phyloP scores from a whole-genome alignment of 1,284 basidiomycete species.

The Sporisorium reilianum region DNA sequence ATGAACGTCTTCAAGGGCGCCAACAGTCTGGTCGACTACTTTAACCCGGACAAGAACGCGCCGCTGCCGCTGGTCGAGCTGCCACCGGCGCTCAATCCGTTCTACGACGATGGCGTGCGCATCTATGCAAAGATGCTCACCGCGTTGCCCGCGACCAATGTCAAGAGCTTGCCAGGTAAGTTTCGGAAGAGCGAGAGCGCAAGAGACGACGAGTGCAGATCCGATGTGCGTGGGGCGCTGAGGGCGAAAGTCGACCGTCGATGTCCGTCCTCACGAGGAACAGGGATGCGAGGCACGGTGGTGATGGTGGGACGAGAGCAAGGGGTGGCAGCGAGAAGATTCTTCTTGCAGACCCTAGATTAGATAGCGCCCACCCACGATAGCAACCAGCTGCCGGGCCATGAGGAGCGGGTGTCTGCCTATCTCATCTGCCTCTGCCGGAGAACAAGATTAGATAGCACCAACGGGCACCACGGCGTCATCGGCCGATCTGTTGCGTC shows the following conservation, averaged over 20 bases:
- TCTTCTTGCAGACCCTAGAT: constrained; percentile 35
- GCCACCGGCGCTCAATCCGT: constrained; percentile 46
- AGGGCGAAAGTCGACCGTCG: neutral
- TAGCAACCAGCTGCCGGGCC: neutral
- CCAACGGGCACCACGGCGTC: neutral
- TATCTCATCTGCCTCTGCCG: neutral
- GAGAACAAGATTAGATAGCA: constrained; percentile 18
- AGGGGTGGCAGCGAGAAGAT: neutral
- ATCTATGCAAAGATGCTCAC: constrained; percentile 56
- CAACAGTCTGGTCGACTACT: constrained; percentile 42
- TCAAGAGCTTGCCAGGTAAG: constrained; percentile 56
- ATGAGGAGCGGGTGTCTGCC: neutral
- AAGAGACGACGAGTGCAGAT: neutral
- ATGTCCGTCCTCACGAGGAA: neutral
- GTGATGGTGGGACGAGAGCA: neutral
- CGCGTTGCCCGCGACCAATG: constrained; percentile 47
- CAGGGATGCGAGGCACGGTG: neutral
- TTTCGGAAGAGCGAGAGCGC: neutral
- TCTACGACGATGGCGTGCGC: constrained; percentile 36
- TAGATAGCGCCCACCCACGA: constrained; percentile 16
- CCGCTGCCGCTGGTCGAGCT: constrained; percentile 49
- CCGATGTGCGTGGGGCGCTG: neutral
- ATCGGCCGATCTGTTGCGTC: constrained; percentile 15
- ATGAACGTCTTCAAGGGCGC: constrained; percentile 43
- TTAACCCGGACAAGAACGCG: constrained; percentile 49